Evolutionary conservation across 768 basidiomycete genomes (phyloP), one percentile per base, ranked within the genome.

Genomic region (Rhodotorula kratochvilovae): DNA sequence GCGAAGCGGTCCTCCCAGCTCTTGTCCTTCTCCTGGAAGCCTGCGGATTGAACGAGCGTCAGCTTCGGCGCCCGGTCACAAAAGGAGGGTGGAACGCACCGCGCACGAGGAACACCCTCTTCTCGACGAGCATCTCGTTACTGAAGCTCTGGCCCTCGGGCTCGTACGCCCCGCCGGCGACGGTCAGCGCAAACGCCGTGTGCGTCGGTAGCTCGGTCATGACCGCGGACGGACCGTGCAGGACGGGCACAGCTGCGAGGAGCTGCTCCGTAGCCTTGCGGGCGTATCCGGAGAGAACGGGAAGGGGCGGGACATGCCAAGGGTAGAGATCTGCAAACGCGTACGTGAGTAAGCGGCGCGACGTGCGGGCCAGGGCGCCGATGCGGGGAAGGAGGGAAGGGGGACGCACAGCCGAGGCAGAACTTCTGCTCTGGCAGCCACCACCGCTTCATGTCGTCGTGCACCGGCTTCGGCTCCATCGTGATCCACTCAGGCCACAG

Each of bases 81-180:
- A 36, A 21, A 2, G n/a, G 25, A 10, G 35, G 7, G 17, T 1
- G 17, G 17, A n/a, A 43, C 60, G 35, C 43, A 61, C 72, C 63
- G 43, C 67, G 35, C 23, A 74, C 67, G 29, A 74, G 50, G 51
- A 59, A 74, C 19, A 74, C 73, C 10, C 73, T 55, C 57, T 74
- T 74, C 73, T 71, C 70, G 31, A 71, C 66, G 23, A 71, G 60
- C 73, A 75, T 75, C 64, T 75, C 73, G 59, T 71, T 71, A 33
- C 55, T 46, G 67, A 75, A 75, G 2, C 43, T 42, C 39, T 75
- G 63, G 1, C 73, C 73, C 25, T 68, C 70, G 5, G 33, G 10
- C 56, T 63, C 63, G 63, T 71, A 75, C 19, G 67, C 67, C 2
- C 60, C 70, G 16, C 73, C 73, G 1, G 64, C 68, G 21, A 75